Evolutionary conservation across 805 yeast genomes (phyloP), one percentile per base, ranked within the genome.

Genomic region (Lipomyces chichibuensis): DNA sequence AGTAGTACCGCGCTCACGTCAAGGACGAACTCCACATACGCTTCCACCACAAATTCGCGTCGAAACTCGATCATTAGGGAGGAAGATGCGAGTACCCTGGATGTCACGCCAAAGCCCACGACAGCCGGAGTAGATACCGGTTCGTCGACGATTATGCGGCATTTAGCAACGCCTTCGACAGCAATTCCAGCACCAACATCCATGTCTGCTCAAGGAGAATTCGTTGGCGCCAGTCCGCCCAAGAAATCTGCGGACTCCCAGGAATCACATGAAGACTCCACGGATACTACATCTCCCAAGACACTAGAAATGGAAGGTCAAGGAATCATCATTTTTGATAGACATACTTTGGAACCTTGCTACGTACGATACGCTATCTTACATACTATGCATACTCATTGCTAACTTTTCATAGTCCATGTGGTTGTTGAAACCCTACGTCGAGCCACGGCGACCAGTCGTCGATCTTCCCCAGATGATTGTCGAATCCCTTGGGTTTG

Each of bases 381-480:
- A n/a, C 27, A 37, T 23, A 29, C 14, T 58, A 13, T 11, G 14
- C 57, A 7, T 8, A 13, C 8, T 43, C 14, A 29, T 17, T 57
- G 35, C 67, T 64, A 60, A 70, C 62, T 35, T 27, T 8, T 52
- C 13, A 8, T 65, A 74, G 72, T 87, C 97, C 0, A 90, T 95
- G 90, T 94, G 98, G 98, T 87, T 94, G 3, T 83, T 95, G 5
- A 88, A 90, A 73, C 96, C 96, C 2, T 89, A 88, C 77, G 80
- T 82, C 2, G 88, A 88, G 51, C 80, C 89, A 2, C 85, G 87
- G 63, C 82, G 84, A 2, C 78, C 88, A 32, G 86, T 87, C 62
- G 80, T 91, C 49, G 88, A 89, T 62, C 79, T 94, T 52, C 96
- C 97, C 0, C 81, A 80, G 11, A 84, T 84, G 27, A 81, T 95